Conservation (phyloP, 2,329 filamentous ascomycete genomes). For the Colletotrichum zoysiae region DNA sequence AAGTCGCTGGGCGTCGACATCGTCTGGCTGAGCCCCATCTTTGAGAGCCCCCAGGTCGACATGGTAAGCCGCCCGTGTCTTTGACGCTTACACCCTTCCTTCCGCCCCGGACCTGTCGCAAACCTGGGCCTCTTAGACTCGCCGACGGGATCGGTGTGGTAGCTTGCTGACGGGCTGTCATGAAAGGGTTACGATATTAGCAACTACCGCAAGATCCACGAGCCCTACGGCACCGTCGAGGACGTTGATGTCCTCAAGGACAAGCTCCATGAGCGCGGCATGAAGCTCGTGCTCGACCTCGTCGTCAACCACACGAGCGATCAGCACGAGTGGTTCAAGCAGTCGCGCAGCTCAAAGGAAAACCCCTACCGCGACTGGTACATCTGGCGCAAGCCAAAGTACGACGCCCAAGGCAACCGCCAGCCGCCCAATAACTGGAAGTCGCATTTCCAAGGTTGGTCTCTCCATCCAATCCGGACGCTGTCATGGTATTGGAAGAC, state of each 20-base stretch:
- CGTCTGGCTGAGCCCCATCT: conserved; percentile 66
- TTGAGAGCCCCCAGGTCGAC: conserved; percentile 69
- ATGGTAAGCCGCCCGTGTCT: conserved; percentile 59
- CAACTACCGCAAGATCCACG: conserved; percentile 75
- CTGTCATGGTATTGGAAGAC: not conserved
- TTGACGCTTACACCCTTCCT: not conserved
- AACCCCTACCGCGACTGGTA: conserved; percentile 72
- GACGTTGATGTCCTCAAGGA: conserved; percentile 75
- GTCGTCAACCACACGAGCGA: conserved; percentile 79
- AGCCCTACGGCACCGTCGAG: conserved; percentile 74
- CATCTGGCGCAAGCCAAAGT: conserved; percentile 72
- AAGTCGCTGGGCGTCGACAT: conserved; percentile 68
- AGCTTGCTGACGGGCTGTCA: not conserved
- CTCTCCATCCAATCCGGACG: not conserved
- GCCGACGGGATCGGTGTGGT: not conserved
- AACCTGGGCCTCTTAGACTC: not conserved
- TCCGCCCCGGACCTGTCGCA: not conserved
- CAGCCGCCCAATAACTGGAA: conserved; percentile 73
- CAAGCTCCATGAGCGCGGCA: conserved; percentile 70
- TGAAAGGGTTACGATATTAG: conserved; percentile 74
- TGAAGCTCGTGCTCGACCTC: conserved; percentile 79
- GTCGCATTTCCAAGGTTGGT: conserved; percentile 54
- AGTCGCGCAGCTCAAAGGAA: conserved; percentile 65
- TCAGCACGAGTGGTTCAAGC: conserved; percentile 70
- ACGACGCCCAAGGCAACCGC: conserved; percentile 67